phyloP scores from a whole-genome alignment of 495 filamentous ascomycete species.

The Penicillium lagena region DNA sequence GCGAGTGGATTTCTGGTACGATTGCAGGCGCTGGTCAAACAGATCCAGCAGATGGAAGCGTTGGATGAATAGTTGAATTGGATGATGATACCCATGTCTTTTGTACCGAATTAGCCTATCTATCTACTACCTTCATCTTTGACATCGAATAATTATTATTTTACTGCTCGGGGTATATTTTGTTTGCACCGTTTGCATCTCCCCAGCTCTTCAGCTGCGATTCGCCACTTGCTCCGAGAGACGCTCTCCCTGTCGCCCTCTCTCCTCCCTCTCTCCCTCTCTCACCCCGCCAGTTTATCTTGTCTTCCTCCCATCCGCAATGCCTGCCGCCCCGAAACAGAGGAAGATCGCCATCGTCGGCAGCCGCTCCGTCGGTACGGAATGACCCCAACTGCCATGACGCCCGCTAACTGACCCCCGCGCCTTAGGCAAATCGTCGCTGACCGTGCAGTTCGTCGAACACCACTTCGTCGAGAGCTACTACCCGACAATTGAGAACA shows the following conservation, averaged over 20 bases:
- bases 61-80: neutral
- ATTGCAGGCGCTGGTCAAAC: slow-evolving; percentile 44
- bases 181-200: slow-evolving; percentile 28
- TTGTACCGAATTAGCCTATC: neutral
- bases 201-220: slow-evolving; percentile 17
- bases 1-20: slow-evolving; percentile 51
- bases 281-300: neutral
- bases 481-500: slow-evolving; percentile 99
- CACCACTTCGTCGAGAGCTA: slow-evolving; percentile 98
- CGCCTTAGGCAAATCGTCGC: slow-evolving; percentile 82
- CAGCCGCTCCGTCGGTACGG: slow-evolving; percentile 90
- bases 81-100: slow-evolving; percentile 3
- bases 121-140: neutral
- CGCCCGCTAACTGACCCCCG: neutral
- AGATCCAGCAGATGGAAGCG: slow-evolving; percentile 18
- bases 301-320: slow-evolving; percentile 19
- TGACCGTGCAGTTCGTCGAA: slow-evolving; percentile 96
- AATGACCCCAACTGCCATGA: too few relatives aligned
- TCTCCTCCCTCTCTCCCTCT: neutral
- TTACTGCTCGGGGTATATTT: neutral
- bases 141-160: neutral
- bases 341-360: slow-evolving; percentile 97
- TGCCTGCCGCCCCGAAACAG: slow-evolving; percentile 85
- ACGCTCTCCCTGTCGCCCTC: neutral
- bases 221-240: slow-evolving; percentile 14